These are phyloP conservation scores for Candida sphagnicola DNA, from an alignment of 805 yeast species.

Conservation along the genomic window DNA sequence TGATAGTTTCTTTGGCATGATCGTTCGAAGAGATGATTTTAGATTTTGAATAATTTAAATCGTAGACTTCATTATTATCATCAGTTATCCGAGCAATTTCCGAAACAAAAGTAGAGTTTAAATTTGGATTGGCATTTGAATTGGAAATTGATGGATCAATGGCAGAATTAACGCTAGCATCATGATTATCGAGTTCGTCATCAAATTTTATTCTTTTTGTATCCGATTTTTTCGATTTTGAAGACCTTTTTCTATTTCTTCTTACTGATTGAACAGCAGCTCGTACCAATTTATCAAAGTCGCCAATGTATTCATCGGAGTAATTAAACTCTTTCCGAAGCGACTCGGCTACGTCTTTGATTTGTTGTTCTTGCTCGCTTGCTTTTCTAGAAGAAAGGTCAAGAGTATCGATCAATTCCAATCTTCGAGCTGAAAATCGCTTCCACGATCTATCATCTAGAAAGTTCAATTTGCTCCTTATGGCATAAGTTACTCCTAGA, in stretches of 20 bases:
- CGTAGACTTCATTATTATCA: conserved; percentile 27
- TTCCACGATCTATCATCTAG: conserved; percentile 85
- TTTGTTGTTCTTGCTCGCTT: conserved; percentile 85
- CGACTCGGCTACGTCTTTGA: conserved; percentile 71
- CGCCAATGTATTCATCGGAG: conserved; percentile 52
- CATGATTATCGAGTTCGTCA: conserved; percentile 8
- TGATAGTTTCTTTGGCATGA: conserved; percentile 44
- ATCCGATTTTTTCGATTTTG: conserved; percentile 21
- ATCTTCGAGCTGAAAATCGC: conserved; percentile 81
- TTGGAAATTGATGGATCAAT: neutral
- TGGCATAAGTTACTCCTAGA: conserved; percentile 53
- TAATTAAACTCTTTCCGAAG: conserved; percentile 77
- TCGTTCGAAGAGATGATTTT: conserved; percentile 28
- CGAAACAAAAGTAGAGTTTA: conserved; percentile 13
- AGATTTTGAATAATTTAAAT: conserved; percentile 29
- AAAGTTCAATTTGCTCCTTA: conserved; percentile 65
- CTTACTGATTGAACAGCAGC: conserved; percentile 94
- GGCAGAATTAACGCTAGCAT: neutral
- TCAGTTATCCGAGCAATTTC: conserved; percentile 32
- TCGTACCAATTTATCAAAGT: conserved; percentile 84
- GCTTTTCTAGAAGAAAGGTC: conserved; percentile 70
- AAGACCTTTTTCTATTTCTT: conserved; percentile 73
- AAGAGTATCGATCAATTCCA: conserved; percentile 81
- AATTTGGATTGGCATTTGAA: neutral
- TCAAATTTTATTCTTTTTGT: conserved; percentile 4